phyloP scores from a whole-genome alignment of 2,329 filamentous ascomycete genomes.

The Triangularia setosa region DNA sequence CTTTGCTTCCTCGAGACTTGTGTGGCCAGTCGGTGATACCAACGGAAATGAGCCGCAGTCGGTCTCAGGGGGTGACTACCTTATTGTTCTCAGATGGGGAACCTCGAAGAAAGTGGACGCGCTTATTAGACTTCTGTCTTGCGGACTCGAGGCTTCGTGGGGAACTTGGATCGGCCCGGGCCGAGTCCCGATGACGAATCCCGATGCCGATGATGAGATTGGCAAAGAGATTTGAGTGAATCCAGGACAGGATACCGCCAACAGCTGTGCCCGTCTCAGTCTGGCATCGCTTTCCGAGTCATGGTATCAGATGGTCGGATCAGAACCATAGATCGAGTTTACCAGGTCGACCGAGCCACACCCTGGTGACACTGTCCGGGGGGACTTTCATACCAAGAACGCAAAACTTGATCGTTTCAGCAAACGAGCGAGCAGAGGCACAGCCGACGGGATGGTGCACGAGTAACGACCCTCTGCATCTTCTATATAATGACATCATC shows the following conservation, averaged over 20 bases:
- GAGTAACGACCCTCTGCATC: constrained; percentile 3
- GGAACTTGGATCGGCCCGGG: not conserved
- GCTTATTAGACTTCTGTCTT: not conserved
- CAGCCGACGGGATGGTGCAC: not conserved
- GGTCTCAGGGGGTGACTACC: not conserved
- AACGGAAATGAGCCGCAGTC: not conserved
- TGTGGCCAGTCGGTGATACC: not conserved
- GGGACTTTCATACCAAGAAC: not conserved
- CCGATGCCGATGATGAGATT: not conserved
- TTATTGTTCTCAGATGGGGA: not conserved
- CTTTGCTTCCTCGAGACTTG: not conserved
- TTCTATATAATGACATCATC: constrained; percentile 1
- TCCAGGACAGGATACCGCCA: not conserved
- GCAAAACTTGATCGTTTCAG: constrained; percentile 2
- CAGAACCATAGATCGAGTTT: not conserved
- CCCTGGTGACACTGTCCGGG: constrained; percentile 1
- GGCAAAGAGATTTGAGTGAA: not conserved
- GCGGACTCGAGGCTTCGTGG: not conserved
- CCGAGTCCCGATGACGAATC: not conserved
- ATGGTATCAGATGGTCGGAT: not conserved
- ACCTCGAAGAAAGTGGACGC: not conserved
- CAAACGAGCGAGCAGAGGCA: not conserved
- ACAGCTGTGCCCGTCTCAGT: not conserved
- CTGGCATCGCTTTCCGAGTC: not conserved
- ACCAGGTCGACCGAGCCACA: not conserved